Conservation (phyloP, 2,329 filamentous ascomycete species). For the Scleromitrula shiraiana region DNA sequence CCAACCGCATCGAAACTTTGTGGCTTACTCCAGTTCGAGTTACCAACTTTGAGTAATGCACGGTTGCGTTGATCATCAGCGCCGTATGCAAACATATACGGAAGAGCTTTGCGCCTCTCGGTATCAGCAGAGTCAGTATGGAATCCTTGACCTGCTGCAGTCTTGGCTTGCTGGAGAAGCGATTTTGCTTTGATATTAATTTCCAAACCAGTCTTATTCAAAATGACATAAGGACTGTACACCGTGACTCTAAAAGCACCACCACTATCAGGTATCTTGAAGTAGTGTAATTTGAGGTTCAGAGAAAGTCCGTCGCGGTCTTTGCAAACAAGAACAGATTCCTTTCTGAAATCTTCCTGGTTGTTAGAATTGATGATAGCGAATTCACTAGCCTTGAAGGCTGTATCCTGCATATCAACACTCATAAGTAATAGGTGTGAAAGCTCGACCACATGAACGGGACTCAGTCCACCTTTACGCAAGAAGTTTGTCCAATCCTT, state of each 20-base stretch:
- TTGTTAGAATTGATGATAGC: constrained; percentile 90
- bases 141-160: constrained; percentile 73
- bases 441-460: constrained; percentile 92
- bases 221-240: constrained; percentile 86
- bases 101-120: constrained; percentile 64
- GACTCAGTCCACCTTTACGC: constrained; percentile 91
- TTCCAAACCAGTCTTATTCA: constrained; percentile 91
- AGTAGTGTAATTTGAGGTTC: constrained; percentile 83
- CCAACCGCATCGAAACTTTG: constrained; percentile 98
- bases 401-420: constrained; percentile 92
- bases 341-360: constrained; percentile 80
- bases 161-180: constrained; percentile 73
- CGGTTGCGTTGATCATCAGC: constrained; percentile 88
- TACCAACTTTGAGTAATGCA: constrained; percentile 76
- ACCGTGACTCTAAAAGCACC: constrained; percentile 94
- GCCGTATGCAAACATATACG: constrained; percentile 93
- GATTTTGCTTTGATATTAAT: constrained; percentile 84
- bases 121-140: constrained; percentile 39
- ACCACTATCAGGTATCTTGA: constrained; percentile 79
- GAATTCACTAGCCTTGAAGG: constrained; percentile 92
- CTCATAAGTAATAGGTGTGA: constrained; percentile 89
- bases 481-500: constrained; percentile 99
- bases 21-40: constrained; percentile 93
- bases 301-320: constrained; percentile 75
- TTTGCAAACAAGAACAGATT: constrained; percentile 71